Base-by-base conservation (phyloP, 75 land plant species). In the Selaginella moellendorffii region DNA sequence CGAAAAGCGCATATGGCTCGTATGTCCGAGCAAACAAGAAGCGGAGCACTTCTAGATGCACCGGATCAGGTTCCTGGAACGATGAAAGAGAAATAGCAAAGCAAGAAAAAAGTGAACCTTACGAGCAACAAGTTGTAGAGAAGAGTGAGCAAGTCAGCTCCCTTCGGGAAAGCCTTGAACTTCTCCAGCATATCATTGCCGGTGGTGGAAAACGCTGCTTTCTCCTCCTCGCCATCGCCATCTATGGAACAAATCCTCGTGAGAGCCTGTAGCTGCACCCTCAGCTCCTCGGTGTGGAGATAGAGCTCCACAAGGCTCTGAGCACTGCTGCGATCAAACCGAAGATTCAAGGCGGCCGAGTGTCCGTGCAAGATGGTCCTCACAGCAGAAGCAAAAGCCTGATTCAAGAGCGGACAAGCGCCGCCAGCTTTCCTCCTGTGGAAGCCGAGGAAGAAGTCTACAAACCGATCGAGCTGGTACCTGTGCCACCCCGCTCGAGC, bases 381-480 rank as follows among this genome's bases (percentile, higher is more conserved):
- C 52, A 93, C 82, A 58, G 96, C 89, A 66, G 77, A 77, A 31
- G 96, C 77, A 77, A 85, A 93, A 58, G 96, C 90, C 58, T 93
- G 96, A 71, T 93, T 93, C 27, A 86, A 81, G 60, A 85, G 83
- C 75, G 14, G 2, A 25, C 18, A 18, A 2, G 17, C 26, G 17
- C 1, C 26, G 17, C 14, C 63, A 20, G 1, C 2, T 2, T 25
- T 12, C 9, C 63, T 19, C 54, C n/a, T n/a, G n/a, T 54, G 26
- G 63, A 29, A 54, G 52, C 60, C 25, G 69, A 69, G 61, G 46
- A 80, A 86, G 71, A 77, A 79, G 31, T 70, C 70, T 28, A 86
- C 90, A 81, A 93, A 93, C 10, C 74, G 63, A 8, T 59, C 83
- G 14, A 93, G 90, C 30, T 80, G 82, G 25, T 69, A 82, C 59